These are phyloP conservation scores for Lactarius hengduanensis DNA, from an alignment of 768 basidiomycete species.

Conservation along the genomic window DNA sequence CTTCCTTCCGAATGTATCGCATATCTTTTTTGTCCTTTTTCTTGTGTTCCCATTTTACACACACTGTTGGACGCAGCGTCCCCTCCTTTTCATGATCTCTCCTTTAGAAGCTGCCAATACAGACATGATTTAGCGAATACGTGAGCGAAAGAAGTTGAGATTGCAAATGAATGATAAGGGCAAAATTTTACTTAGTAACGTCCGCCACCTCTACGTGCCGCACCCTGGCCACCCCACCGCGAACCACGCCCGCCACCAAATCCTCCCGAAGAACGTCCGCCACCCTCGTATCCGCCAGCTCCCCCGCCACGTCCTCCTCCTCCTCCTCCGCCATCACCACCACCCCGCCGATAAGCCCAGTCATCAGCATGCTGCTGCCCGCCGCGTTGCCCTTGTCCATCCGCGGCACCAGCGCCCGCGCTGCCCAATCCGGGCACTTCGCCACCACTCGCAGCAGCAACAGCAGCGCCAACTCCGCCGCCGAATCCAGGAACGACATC, in stretches of 20 bases:
- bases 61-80: constrained; percentile 7
- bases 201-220: constrained; percentile 12
- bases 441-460: constrained; percentile 2
- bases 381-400: constrained; percentile 6
- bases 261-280: constrained; percentile 33
- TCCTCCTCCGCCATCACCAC: constrained; percentile 29
- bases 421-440: constrained; percentile 11
- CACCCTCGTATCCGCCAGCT: constrained; percentile 37
- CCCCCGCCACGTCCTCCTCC: constrained; percentile 35
- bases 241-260: constrained; percentile 32
- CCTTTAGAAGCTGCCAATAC: constrained; percentile 19
- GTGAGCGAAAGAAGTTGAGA: not conserved
- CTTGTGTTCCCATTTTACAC: constrained; percentile 4
- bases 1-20: constrained; percentile 15
- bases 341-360: constrained; percentile 28
- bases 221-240: constrained; percentile 24
- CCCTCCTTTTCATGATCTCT: not conserved
- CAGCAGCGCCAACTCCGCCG: constrained; percentile 39
- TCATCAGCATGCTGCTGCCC: constrained; percentile 23
- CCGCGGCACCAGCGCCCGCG: not conserved
- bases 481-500: constrained; percentile 39
- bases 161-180: not conserved
- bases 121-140: constrained; percentile 5
- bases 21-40: constrained; percentile 10
- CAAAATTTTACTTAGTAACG: constrained; percentile 10